Conservation (phyloP, 208 protist genomes). For the Leishmania arabica region DNA sequence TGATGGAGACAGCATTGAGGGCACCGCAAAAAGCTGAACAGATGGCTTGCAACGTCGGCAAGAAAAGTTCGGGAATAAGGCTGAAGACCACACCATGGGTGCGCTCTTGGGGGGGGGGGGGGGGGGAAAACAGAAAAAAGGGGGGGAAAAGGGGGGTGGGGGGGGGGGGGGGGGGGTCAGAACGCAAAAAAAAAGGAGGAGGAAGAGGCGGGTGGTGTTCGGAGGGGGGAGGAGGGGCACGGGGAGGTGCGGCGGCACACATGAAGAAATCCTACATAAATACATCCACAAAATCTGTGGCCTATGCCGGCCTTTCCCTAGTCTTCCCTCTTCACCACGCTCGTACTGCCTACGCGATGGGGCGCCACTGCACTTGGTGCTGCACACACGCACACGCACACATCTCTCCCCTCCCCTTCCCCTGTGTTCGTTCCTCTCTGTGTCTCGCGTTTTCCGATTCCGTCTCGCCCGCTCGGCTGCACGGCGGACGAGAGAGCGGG, state of each 20-base stretch:
- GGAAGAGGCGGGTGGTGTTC: slow-evolving; percentile 8
- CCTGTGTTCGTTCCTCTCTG: neutral
- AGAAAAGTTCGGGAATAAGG: neutral
- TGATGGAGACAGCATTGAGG: neutral
- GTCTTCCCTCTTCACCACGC: neutral
- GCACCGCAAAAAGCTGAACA: neutral
- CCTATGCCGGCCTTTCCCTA: neutral
- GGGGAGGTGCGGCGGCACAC: neutral
- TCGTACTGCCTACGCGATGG: neutral
- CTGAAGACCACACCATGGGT: too few species aligned
- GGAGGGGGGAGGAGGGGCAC: slow-evolving; percentile 7
- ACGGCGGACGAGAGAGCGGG: neutral
- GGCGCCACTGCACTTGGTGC: neutral
- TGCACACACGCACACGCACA: neutral
- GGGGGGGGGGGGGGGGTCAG: too few species aligned
- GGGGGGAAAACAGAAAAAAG: too few species aligned
- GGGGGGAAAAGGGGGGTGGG: too few species aligned
- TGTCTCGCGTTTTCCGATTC: neutral
- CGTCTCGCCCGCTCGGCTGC: neutral
- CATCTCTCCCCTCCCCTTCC: neutral
- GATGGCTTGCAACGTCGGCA: neutral
- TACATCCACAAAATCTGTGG: neutral
- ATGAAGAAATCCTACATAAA: neutral
- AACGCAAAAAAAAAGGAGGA: neutral
- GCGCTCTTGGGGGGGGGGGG: neutral